Evolutionary conservation across 441 rosid genomes (phyloP), one percentile per base, ranked within the genome.

Genomic region (Metrosideros polymorpha): DNA sequence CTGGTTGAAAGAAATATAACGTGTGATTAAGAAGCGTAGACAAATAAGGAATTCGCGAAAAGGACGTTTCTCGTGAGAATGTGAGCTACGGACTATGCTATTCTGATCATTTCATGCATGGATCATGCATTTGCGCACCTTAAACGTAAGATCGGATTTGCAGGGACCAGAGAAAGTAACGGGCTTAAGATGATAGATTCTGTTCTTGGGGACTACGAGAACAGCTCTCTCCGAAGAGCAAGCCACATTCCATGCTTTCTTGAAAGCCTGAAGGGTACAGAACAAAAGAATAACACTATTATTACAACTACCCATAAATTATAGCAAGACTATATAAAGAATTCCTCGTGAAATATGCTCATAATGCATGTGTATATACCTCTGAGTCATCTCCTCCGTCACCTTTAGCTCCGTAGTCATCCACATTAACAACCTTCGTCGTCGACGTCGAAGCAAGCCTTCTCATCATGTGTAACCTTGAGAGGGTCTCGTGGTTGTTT

Each of bases 161-260:
- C 99, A 97, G 25, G 99, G 99, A 84, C 99, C 99, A 51, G 97
- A 90, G 90, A 97, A 97, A 25, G 86, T 91, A 4, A 92, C 76
- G 50, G 95, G 96, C 86, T 94, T 95, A 50, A 96, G 91, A 66
- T 32, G 86, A 88, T 96, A 97, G 49, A 84, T 87, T 87, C 85
- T 94, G 66, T 89, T 84, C 84, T 87, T 92, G 0, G 99, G 98
- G 57, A 94, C 92, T 25, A 93, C 87, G 14, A 95, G 47, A 30
- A 89, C 86, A 59, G 91, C 93, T 79, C 89, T 88, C 56, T 88
- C 89, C 7, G 87, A 5, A 57, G 94, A 94, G 88, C 99, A 97
- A 83, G 96, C 97, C 76, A 87, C 91, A 43, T 90, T 57, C 99
- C 99, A 97, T 47, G 98, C 99, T 89, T 93, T 90, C 89, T 53